Conservation (phyloP, 2,329 filamentous ascomycete species). For the Diaporthe ilicicola region DNA sequence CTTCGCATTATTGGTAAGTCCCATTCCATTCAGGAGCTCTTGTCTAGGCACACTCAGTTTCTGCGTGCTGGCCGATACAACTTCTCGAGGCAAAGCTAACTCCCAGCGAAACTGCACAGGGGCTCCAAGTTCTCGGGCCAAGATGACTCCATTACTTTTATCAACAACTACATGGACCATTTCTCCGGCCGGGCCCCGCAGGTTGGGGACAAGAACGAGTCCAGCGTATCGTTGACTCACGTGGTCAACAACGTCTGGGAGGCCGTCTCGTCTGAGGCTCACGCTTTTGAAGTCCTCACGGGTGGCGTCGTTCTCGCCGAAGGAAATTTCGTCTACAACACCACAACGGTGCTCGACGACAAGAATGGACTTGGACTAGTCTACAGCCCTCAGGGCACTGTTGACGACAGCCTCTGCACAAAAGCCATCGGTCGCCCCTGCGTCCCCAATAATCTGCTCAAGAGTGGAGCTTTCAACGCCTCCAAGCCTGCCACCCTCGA, state of each 20-base stretch:
- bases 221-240: conserved; percentile 54
- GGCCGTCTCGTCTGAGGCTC: conserved; percentile 49
- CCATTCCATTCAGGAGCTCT: not conserved
- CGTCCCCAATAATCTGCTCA: not conserved
- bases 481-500: conserved; percentile 6
- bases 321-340: conserved; percentile 65
- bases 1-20: conserved; percentile 2
- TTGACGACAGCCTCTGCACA: not conserved
- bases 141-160: conserved; percentile 64
- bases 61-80: not conserved
- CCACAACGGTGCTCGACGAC: not conserved
- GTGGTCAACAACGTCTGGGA: conserved; percentile 66
- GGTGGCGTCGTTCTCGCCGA: conserved; percentile 60
- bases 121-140: conserved; percentile 45
- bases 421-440: not conserved
- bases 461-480: not conserved
- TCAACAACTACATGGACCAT: conserved; percentile 69
- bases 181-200: conserved; percentile 65
- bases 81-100: not conserved
- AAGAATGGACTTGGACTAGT: not conserved
- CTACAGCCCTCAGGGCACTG: not conserved
- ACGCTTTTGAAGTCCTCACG: conserved; percentile 63
- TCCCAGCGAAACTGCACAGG: not conserved
- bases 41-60: too few relatives aligned
- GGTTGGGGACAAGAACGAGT: conserved; percentile 52